Evolutionary conservation across 768 basidiomycete species (phyloP), one percentile per base, ranked within the genome.

Genomic region (Strobilomyces dryophilus): DNA sequence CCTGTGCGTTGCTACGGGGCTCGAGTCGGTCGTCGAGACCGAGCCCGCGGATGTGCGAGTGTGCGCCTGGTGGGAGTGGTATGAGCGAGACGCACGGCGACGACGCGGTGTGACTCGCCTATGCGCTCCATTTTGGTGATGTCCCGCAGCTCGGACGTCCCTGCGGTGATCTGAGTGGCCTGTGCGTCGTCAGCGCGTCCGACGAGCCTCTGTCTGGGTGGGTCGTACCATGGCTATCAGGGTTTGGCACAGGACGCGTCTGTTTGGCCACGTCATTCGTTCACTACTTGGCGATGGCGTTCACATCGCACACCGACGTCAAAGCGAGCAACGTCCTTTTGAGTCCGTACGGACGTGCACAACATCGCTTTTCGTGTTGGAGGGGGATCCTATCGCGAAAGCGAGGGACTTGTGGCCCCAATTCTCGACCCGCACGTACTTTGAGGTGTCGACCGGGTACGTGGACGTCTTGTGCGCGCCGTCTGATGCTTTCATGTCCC

Each of bases 111-210:
- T n/a, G 27, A 49, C 74, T 37, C 48, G 87, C 89, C 90, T 70
- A 93, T 93, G 55, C 91, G 88, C 81, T 93, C 91, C 83, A 93
- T 91, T 79, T 90, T 91, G 50, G 89, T 91, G 54, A 92, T 86
- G 63, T 93, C 91, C 55, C 89, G 80, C n/a, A n/a, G n/a, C n/a
- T n/a, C n/a, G n/a, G n/a, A n/a, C n/a, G n/a, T n/a, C n/a, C n/a
- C n/a, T n/a, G n/a, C 85, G 1, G 84, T 72, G 61, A 92, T 92
- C 66, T 87, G 82, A 67, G 87, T 79, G 12, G 85, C 81, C 84
- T 79, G 47, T 39, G 24, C 37, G 36, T 48, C 17, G 26, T 61
- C 41, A 54, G 56, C 26, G 47, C 20, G 31, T 39, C n/a, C 24
- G 39, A 21, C 42, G 10, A 40, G 27, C n/a, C n/a, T n/a, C n/a